A percentile compares a stretch with the other conserved stretches of the same genome.
Conservation (phyloP, 306 rosid species). For the Prosopis cineraria region DNA sequence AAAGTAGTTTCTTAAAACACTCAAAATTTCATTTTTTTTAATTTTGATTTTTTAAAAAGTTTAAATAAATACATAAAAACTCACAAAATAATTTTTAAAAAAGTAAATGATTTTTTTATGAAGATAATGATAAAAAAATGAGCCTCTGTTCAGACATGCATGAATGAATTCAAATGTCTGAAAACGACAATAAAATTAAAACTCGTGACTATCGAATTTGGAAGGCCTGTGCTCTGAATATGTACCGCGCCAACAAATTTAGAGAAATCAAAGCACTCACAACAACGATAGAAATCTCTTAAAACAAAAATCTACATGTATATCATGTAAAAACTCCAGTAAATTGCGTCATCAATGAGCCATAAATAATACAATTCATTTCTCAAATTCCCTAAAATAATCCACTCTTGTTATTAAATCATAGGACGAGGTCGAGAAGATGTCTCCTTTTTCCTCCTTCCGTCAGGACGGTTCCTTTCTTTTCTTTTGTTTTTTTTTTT, state of each 20-base stretch:
- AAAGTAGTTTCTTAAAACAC: too few species aligned
- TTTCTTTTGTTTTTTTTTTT: too few species aligned
- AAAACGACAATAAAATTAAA: not conserved
- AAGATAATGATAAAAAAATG: too few species aligned
- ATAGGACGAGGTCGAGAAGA: not conserved
- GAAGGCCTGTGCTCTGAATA: not conserved
- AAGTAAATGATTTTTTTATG: too few species aligned
- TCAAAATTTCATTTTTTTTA: too few species aligned
- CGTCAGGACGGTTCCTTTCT: too few species aligned
- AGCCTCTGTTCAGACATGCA: too few species aligned
- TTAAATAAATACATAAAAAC: too few species aligned
- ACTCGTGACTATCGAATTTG: not conserved
- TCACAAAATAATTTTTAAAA: too few species aligned
- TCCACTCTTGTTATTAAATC: not conserved
- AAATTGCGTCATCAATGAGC: not conserved
- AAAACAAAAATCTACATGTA: not conserved
- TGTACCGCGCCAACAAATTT: not conserved
- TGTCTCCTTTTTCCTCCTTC: too few species aligned
- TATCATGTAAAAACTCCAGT: not conserved
- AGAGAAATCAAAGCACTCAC: not conserved
- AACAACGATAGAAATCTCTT: not conserved
- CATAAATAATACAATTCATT: not conserved
- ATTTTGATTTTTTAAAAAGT: too few species aligned
- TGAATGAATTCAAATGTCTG: not conserved
- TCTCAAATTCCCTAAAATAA: not conserved